A percentile compares a stretch with the other conserved stretches of the same genome.
phyloP scores from a whole-genome alignment of 2,329 filamentous ascomycete species.

The Cordyceps cicadae region DNA sequence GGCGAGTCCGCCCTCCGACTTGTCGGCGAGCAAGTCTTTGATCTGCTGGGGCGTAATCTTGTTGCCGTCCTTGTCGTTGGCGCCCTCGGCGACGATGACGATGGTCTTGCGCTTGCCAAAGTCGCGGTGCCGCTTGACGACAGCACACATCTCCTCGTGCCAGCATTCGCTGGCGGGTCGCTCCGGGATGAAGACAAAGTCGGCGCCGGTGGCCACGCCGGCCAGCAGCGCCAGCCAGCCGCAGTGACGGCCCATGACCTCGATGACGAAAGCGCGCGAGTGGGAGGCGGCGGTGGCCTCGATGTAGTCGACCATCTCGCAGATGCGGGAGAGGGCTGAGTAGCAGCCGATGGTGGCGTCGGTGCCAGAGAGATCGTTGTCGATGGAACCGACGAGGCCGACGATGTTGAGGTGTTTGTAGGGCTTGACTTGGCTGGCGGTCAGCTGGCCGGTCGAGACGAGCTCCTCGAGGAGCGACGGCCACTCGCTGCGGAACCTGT shows the following conservation, averaged over 20 bases:
- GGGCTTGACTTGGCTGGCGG: conserved; percentile 59
- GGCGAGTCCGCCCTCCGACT: conserved; percentile 55
- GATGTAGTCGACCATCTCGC: conserved; percentile 92
- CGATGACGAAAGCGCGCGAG: conserved; percentile 91
- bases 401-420: conserved; percentile 92
- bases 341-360: conserved; percentile 97
- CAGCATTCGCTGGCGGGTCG: conserved; percentile 81
- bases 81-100: conserved; percentile 94
- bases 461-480: conserved; percentile 79
- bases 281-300: conserved; percentile 92
- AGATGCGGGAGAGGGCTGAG: conserved; percentile 86
- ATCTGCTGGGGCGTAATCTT: conserved; percentile 76
- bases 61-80: conserved; percentile 73
- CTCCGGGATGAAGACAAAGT: conserved; percentile 96
- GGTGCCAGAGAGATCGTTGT: conserved; percentile 95
- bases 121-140: conserved; percentile 71
- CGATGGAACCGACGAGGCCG: conserved; percentile 90
- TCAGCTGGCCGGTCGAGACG: conserved; percentile 64
- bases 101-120: conserved; percentile 96
- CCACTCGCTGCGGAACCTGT: conserved; percentile 90
- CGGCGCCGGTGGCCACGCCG: conserved; percentile 86
- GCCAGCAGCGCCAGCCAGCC: conserved; percentile 97
- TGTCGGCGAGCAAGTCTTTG: conserved; percentile 77
- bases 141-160: conserved; percentile 77
- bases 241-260: conserved; percentile 97